Evolutionary conservation across 306 rosid species (phyloP).

Genomic region (Quillaja saponaria): DNA sequence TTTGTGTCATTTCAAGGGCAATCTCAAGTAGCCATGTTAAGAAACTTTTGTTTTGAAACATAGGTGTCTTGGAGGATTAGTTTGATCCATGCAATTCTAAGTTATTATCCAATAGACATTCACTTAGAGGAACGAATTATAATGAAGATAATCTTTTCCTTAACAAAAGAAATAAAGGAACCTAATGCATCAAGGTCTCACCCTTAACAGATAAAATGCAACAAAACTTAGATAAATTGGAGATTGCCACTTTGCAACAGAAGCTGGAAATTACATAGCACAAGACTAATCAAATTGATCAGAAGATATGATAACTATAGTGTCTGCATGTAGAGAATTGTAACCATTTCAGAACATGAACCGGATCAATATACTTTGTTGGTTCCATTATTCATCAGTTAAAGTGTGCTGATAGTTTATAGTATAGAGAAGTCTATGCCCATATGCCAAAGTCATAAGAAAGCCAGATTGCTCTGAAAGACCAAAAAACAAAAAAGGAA

Average conservation of each 20-base stretch:
- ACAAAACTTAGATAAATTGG: constrained; percentile 8
- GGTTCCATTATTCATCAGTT: neutral
- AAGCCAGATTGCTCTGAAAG: neutral
- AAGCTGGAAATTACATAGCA: neutral
- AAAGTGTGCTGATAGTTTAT: neutral
- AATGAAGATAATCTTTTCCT: constrained; percentile 13
- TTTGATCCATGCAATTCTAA: too few species aligned
- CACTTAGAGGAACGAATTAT: too few species aligned
- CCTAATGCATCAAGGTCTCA: neutral
- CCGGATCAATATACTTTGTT: constrained; percentile 13
- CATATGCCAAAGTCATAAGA: neutral
- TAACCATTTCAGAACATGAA: constrained; percentile 5
- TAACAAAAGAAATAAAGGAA: constrained; percentile 15
- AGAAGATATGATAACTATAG: neutral
- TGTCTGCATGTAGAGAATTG: constrained; percentile 7
- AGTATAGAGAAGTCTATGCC: constrained; percentile 6
- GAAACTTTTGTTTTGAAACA: too few species aligned
- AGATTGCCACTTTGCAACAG: constrained; percentile 5
- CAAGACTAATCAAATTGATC: neutral
- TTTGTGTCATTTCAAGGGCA: too few species aligned
- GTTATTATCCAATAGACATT: too few species aligned
- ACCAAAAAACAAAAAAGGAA: constrained; percentile 2
- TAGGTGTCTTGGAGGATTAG: too few species aligned
- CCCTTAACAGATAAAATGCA: constrained; percentile 11
- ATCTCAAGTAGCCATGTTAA: too few species aligned